A percentile compares a stretch with the other conserved stretches of the same genome.
Evolutionary conservation across 768 basidiomycete species (phyloP).

Genomic region (Tulasnella sp.): DNA sequence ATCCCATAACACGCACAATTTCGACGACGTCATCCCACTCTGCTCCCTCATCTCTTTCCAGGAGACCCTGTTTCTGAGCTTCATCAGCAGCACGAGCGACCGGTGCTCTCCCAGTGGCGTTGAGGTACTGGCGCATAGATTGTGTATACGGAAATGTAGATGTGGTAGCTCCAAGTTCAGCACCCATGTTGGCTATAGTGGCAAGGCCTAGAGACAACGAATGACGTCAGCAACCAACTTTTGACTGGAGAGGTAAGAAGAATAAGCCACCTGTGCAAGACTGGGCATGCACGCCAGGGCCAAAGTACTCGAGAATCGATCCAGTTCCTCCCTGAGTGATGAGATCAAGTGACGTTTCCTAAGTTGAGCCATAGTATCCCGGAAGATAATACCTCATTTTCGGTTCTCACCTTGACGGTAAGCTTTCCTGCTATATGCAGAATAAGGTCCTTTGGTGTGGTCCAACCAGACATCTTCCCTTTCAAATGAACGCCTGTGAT

Average conservation of each 20-base stretch:
- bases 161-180: constrained; percentile 99
- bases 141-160: constrained; percentile 93
- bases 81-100: constrained; percentile 80
- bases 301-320: constrained; percentile 92
- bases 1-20: constrained; percentile 47
- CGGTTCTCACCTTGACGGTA: constrained; percentile 78
- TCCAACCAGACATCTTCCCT: constrained; percentile 81
- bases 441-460: constrained; percentile 93
- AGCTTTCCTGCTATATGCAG: constrained; percentile 88
- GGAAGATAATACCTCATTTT: too few relatives aligned
- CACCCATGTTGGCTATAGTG: constrained; percentile 98
- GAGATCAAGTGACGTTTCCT: neutral
- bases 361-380: too few relatives aligned
- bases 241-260: constrained; percentile 29
- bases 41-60: constrained; percentile 72
- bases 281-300: constrained; percentile 76
- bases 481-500: constrained; percentile 70
- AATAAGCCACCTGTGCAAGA: constrained; percentile 60
- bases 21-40: constrained; percentile 94
- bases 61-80: constrained; percentile 66
- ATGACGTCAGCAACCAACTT: too few relatives aligned
- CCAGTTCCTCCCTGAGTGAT: constrained; percentile 92
- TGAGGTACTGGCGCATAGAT: constrained; percentile 80
- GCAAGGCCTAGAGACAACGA: constrained; percentile 58
- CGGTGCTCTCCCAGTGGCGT: constrained; percentile 76